These are phyloP conservation scores for Colletotrichum sp. DNA, from an alignment of 2,329 filamentous ascomycete genomes.

Conservation along the genomic window DNA sequence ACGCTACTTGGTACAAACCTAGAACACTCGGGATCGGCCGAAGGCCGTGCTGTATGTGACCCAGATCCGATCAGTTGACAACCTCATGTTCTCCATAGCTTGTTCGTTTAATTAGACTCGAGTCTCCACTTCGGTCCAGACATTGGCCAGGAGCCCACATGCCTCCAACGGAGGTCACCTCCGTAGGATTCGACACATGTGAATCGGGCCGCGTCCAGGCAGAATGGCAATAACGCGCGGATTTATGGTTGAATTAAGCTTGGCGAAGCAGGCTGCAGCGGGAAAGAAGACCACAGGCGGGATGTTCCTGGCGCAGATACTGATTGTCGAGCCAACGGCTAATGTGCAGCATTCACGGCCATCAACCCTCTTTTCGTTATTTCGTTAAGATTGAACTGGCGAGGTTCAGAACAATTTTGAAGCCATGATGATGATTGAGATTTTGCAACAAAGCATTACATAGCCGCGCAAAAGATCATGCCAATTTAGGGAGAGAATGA, in stretches of 20 bases:
- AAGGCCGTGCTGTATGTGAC: not conserved
- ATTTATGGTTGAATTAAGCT: not conserved
- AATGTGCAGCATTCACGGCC: not conserved
- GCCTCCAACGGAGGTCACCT: not conserved
- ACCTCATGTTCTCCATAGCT: not conserved
- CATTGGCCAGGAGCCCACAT: not conserved
- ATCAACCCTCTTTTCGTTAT: not conserved
- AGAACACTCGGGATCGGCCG: not conserved
- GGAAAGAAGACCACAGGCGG: not conserved
- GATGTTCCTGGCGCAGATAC: not conserved
- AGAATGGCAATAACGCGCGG: not conserved
- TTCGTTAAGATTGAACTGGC: rapidly evolving
- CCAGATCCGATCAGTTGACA: not conserved
- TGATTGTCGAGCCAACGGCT: not conserved
- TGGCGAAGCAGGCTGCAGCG: not conserved
- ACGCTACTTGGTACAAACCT: not conserved
- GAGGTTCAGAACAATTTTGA: rapidly evolving
- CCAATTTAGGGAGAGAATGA: not conserved
- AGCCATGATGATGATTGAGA: rapidly evolving
- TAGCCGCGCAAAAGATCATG: not conserved
- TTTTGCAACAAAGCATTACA: rapidly evolving
- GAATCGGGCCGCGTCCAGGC: not conserved
- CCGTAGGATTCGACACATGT: not conserved
- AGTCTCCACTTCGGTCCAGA: not conserved
- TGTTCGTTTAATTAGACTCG: not conserved